Base-by-base conservation (phyloP, 2,329 filamentous ascomycete genomes). In the Fusarium paranaense region DNA sequence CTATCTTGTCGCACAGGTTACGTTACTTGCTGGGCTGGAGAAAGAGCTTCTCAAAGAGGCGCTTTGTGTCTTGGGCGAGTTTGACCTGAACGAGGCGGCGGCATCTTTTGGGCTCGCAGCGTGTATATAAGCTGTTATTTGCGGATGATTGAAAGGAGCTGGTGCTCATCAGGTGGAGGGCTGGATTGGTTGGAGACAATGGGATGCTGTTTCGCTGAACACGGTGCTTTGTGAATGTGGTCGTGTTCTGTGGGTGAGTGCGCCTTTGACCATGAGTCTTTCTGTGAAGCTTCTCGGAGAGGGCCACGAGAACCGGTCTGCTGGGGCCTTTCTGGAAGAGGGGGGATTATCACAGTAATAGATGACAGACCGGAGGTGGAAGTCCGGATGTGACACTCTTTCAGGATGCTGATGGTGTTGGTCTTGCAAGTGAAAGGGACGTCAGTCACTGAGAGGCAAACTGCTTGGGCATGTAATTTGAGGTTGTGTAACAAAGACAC, bases 1-100 rank as follows among this genome's bases (percentile, higher is more conserved):
- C 58, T 74, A 74, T 72, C 59, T 57, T 35, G 72, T 74, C 68
- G 62, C 65, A 74, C 72, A 74, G 65, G 72, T 72, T 74, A 74
- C 72, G 65, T 74, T 74, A 72, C 71, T 62, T 50, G 32, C 33
- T 54, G 11, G 60, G 54, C 27, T 30, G 22, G 38, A 37, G 22
- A 45, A 47, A 62, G 63, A 62, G 50, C 68, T 64, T 60, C 62
- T 74, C 57, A 27, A 22, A 45, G 4, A 18, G n/a, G 27, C 50
- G 38, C 47, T 66, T 66, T 72, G 69, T 69, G 61, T 65, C n/a
- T 50, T 62, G 13, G 20, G 22, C 16, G 14, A n/a, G 30, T 56
- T 56, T 56, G 32, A 22, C 20, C 8, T 22, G 52, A 37, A 57
- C 30, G 52, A 50, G 45, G 14, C 50, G 32, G n/a, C 40, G 33